Percentiles rank a stretch among this genome's conserved stretches.
Conservation (phyloP, 345 rosid genomes). For the Ceriops zippeliana region DNA sequence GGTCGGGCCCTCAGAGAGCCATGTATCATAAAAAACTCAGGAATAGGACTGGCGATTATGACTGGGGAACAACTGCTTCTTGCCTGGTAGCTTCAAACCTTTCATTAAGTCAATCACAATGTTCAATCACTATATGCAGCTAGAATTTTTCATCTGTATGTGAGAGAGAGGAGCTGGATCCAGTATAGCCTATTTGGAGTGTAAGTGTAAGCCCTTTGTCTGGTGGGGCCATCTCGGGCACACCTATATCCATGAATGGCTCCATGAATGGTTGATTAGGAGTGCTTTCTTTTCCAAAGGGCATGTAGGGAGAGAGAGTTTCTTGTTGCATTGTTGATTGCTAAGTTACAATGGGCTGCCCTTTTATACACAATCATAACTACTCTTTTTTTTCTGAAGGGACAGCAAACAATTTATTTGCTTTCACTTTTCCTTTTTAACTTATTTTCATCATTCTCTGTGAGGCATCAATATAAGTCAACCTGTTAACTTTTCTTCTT, state of each 20-base stretch:
- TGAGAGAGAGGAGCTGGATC: not conserved
- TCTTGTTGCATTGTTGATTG: slow-evolving; percentile 2
- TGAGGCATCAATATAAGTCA: no score
- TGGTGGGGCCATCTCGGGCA: not conserved
- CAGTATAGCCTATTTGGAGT: not conserved
- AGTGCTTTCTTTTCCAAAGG: not conserved
- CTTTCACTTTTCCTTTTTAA: no score
- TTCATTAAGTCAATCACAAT: slow-evolving; percentile 11
- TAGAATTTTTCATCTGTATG: slow-evolving; percentile 17
- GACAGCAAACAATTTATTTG: not conserved
- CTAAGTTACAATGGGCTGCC: slow-evolving; percentile 6
- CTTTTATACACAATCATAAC: not conserved
- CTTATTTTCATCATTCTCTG: no score
- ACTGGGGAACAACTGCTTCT: slow-evolving; percentile 12
- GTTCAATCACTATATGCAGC: slow-evolving; percentile 12
- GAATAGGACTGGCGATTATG: slow-evolving; percentile 29
- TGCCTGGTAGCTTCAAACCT: slow-evolving; percentile 12
- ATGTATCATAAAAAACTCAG: slow-evolving; percentile 27
- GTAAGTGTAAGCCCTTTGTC: no score
- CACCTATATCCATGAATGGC: not conserved
- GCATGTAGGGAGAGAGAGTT: not conserved
- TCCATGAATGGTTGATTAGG: not conserved
- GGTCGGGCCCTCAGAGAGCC: slow-evolving; percentile 35
- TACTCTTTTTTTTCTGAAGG: not conserved
- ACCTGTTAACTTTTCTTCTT: no score